Conservation (phyloP, 1,284 basidiomycete species). For the Coniferiporia weirii region DNA sequence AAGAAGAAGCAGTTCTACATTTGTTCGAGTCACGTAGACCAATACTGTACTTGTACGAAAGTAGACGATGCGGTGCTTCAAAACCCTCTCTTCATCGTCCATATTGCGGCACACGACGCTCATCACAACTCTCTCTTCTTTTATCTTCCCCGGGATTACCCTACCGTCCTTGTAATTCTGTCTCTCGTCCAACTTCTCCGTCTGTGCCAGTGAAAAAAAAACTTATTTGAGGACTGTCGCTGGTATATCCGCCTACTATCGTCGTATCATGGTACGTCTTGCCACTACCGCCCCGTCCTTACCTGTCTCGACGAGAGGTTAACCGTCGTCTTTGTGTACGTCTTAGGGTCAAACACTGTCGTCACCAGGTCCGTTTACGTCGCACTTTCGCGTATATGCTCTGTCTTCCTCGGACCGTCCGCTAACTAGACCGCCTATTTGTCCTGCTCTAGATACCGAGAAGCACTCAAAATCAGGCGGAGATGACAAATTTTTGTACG, state of each 20-base stretch:
- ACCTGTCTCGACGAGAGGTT: not conserved
- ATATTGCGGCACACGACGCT: slow-evolving; percentile 12
- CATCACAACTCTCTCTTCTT: not conserved
- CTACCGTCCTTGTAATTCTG: not conserved
- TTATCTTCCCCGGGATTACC: not conserved
- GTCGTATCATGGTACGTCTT: slow-evolving; percentile 14
- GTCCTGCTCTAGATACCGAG: slow-evolving; percentile 55
- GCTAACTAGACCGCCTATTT: slow-evolving; percentile 9
- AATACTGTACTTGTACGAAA: not conserved
- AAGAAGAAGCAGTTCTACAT: too few species aligned
- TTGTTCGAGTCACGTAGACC: not conserved
- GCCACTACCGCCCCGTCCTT: not conserved
- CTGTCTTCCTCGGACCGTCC: slow-evolving; percentile 9
- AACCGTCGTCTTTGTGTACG: not conserved
- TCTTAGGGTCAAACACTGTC: slow-evolving; percentile 70
- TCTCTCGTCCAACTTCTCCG: not conserved
- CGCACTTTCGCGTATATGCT: not conserved
- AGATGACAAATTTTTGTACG: slow-evolving; percentile 78
- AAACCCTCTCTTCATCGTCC: not conserved
- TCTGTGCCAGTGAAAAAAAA: not conserved
- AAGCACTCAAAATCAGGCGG: slow-evolving; percentile 81
- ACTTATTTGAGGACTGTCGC: not conserved
- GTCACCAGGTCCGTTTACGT: slow-evolving; percentile 44
- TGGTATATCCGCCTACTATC: slow-evolving; percentile 4
- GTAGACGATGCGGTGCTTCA: not conserved